Base-by-base conservation (phyloP, 2,329 filamentous ascomycete species). In the Metarhizium rileyi region DNA sequence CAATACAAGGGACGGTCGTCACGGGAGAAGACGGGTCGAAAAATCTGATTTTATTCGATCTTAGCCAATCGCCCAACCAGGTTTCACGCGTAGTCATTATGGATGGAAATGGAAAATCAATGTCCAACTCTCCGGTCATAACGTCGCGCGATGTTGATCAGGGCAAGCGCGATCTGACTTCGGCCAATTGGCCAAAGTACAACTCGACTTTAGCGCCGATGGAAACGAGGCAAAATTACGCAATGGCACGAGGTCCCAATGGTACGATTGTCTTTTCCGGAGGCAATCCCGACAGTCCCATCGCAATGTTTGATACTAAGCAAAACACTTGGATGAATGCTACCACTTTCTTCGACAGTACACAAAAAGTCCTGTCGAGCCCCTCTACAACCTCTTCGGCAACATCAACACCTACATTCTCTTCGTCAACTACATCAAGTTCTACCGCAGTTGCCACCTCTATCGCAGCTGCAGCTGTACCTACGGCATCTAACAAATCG, bases 271-370 rank as follows among this genome's bases (percentile, higher is more conserved):
- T 93, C 14, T 81, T 95, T 52, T 81, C 84, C n/a, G 87, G 90
- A 42, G 90, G 90, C 25, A 81, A 78, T 57, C 66, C 71, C 5
- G 69, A 84, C 1, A 77, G 86, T 52, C 76, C 86, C 0, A 61
- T 97, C 5, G 80, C 77, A 55, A 80, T 96, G 52, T 97, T 95
- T 66, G 76, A 95, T 59, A 81, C 82, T 42, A 77, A 75, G 10
- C 68, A 80, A 43, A 95, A 96, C 63, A 71, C 74, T 43, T 97
- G 91, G 91, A 66, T 86, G 22, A 83, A 95, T 61, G 75, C 86
- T 1, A 79, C 79, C 0, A 68, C 75, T 6, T 65, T 87, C 23
- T 80, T 95, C 53, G 72, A 66, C 5, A 61, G 74, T 27, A 63
- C 69, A 12, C 63, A 75, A 52, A 68, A 69, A 23, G 53, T 64